Base-by-base conservation (phyloP, 306 rosid genomes). In the Purshia tridentata region DNA sequence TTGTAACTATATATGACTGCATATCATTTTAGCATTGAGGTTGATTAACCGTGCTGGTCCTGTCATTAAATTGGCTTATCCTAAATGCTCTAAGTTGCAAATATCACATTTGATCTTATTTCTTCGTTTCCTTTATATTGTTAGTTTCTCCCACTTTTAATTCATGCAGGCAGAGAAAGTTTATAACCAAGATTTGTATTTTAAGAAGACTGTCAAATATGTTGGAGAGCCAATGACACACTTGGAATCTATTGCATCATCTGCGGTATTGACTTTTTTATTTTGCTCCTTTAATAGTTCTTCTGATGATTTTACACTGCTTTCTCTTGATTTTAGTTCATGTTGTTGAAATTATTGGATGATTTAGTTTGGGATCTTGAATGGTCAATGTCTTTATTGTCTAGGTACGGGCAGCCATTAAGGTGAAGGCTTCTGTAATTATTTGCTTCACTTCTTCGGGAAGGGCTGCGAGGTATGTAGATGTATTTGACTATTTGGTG, bases 171-270 rank as follows among this genome's bases (percentile, higher is more conserved):
- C 98, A 39, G 99, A 92, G 86, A 95, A 95, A 86, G 99, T 95
- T 82, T 95, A 91, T 89, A 92, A 95, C 77, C 99, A 95, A 82
- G 99, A 92, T 77, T 72, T 88, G 78, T 95, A 90, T 82, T 95
- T 95, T 80, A 95, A 95, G 90, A 91, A 60, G 85, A 88, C 96
- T 67, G 96, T 90, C 81, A 95, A 92, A 81, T 82, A 69, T 76
- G 97, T 88, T 76, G 99, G 99, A 79, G 99, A 95, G 81, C 99
- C 99, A 37, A 91, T 95, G 99, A 81, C 96, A 65, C 99, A 95
- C 85, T 80, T 95, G 93, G 99, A 95, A 83, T 90, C 99, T 63
- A 95, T 95, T 87, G 99, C 99, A 65, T 95, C 99, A 69, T 90
- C 99, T 57, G 98, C 96, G 88, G 97, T 91, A 91, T 53, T 47